phyloP scores from a whole-genome alignment of 805 yeast genomes.

The Lipomyces japonicus region DNA sequence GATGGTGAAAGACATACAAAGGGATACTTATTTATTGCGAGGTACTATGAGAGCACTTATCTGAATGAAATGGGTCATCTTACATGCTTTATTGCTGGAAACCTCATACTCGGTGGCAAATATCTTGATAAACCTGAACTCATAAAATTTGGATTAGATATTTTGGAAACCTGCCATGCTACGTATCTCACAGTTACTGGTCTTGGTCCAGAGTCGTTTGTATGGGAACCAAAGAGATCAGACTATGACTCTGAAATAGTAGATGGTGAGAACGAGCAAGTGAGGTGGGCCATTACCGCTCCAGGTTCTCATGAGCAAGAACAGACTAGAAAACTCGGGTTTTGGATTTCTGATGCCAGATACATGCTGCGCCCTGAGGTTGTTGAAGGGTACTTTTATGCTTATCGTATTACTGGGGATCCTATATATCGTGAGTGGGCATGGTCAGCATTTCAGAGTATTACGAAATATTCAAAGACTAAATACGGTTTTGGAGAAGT shows the following conservation, averaged over 20 bases:
- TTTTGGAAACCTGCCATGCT: constrained; percentile 24
- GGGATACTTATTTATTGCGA: constrained; percentile 20
- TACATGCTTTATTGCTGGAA: constrained; percentile 23
- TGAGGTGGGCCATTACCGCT: constrained; percentile 19
- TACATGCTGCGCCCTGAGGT: constrained; percentile 49
- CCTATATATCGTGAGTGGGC: constrained; percentile 49
- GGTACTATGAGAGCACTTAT: constrained; percentile 10
- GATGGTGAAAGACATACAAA: constrained; percentile 11
- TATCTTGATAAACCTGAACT: constrained; percentile 16
- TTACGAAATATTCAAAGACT: constrained; percentile 34
- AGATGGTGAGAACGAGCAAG: constrained; percentile 7
- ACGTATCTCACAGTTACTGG: constrained; percentile 21
- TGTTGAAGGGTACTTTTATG: constrained; percentile 50
- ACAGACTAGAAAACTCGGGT: constrained; percentile 19
- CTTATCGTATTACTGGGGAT: constrained; percentile 53
- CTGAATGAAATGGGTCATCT: constrained; percentile 29
- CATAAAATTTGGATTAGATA: constrained; percentile 16
- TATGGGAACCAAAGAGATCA: constrained; percentile 11
- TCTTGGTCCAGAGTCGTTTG: constrained; percentile 25
- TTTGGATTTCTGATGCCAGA: constrained; percentile 32
- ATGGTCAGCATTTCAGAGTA: constrained; percentile 40
- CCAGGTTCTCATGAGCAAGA: constrained; percentile 21
- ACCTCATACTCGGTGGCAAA: constrained; percentile 25
- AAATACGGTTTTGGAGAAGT: constrained; percentile 39
- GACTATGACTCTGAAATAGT: constrained; percentile 3